Evolutionary conservation across 2,329 filamentous ascomycete species (phyloP).

Genomic region (Catunica adiposa): DNA sequence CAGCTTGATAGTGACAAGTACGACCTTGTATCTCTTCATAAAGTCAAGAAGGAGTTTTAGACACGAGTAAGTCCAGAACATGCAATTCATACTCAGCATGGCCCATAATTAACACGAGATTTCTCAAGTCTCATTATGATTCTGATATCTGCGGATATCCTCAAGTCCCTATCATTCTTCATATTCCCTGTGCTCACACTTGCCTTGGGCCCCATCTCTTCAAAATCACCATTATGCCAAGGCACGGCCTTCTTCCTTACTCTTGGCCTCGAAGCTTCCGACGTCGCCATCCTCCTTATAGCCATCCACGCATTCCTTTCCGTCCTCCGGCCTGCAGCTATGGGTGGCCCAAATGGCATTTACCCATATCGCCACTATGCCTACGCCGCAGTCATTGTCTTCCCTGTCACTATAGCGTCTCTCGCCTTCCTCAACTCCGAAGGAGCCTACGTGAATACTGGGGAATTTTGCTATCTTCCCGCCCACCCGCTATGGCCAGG

Average conservation of each 20-base stretch:
- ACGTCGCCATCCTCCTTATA: slow-evolving; percentile 56
- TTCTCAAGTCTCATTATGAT: slow-evolving; percentile 52
- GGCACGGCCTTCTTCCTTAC: slow-evolving; percentile 51
- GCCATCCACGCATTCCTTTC: slow-evolving; percentile 57
- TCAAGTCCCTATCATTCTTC: slow-evolving; percentile 53
- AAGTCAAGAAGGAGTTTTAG: slow-evolving; percentile 59
- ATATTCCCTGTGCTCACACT: slow-evolving; percentile 47
- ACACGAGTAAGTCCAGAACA: slow-evolving; percentile 40
- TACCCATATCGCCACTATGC: slow-evolving; percentile 49
- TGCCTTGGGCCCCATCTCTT: slow-evolving; percentile 30
- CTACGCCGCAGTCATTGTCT: slow-evolving; percentile 37
- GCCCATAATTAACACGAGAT: slow-evolving; percentile 6
- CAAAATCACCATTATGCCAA: slow-evolving; percentile 45
- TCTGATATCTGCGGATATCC: slow-evolving; percentile 54
- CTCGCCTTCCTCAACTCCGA: slow-evolving; percentile 44
- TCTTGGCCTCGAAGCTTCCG: slow-evolving; percentile 51
- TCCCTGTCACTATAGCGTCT: slow-evolving; percentile 43
- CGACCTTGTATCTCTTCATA: slow-evolving; percentile 54
- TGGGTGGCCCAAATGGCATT: slow-evolving; percentile 39
- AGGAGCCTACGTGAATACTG: slow-evolving; percentile 41
- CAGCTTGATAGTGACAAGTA: slow-evolving; percentile 39
- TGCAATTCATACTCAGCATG: not conserved
- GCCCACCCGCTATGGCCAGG: slow-evolving; percentile 51
- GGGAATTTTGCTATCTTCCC: slow-evolving; percentile 55
- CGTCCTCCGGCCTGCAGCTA: slow-evolving; percentile 41